Evolutionary conservation across 352 stramenopile genomes (phyloP).

Genomic region (Peronospora destructor): DNA sequence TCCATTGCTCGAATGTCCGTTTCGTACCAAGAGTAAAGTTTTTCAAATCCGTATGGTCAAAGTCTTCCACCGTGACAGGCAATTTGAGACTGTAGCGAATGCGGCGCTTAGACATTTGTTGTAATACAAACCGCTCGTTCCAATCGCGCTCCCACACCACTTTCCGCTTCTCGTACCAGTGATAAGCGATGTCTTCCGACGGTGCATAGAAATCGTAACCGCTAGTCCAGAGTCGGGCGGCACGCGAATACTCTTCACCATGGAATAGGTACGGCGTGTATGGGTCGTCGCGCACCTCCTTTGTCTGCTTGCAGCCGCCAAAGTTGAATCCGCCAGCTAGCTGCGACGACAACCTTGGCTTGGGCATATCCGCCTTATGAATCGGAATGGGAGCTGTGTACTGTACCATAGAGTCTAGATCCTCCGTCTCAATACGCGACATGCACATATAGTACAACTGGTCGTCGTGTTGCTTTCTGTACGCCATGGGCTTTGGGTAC

Average conservation of each 20-base stretch:
- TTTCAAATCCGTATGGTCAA: slow-evolving; percentile 64
- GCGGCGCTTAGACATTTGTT: slow-evolving; percentile 67
- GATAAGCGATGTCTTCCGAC: slow-evolving; percentile 63
- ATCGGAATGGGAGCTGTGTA: slow-evolving; percentile 64
- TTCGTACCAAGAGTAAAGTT: slow-evolving; percentile 66
- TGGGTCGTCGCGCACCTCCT: slow-evolving; percentile 72
- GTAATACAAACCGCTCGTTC: slow-evolving; percentile 54
- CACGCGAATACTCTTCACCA: slow-evolving; percentile 78
- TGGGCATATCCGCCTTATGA: slow-evolving; percentile 57
- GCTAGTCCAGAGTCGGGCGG: slow-evolving; percentile 62
- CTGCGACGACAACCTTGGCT: slow-evolving; percentile 72
- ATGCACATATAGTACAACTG: slow-evolving; percentile 74
- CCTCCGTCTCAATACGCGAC: slow-evolving; percentile 64
- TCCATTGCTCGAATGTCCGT: slow-evolving; percentile 71
- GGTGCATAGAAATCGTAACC: slow-evolving; percentile 81
- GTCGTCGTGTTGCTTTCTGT: slow-evolving; percentile 41
- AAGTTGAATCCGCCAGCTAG: slow-evolving; percentile 81
- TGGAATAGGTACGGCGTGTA: slow-evolving; percentile 78
- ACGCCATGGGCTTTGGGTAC: slow-evolving; percentile 71
- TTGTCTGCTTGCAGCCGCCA: slow-evolving; percentile 57
- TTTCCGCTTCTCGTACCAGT: slow-evolving; percentile 79
- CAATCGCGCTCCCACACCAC: slow-evolving; percentile 80
- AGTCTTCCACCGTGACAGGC: slow-evolving; percentile 58
- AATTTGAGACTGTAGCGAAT: slow-evolving; percentile 58
- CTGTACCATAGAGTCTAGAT: slow-evolving; percentile 70